Base-by-base conservation (phyloP, 345 rosid genomes). In the Rhodomyrtus tomentosa region DNA sequence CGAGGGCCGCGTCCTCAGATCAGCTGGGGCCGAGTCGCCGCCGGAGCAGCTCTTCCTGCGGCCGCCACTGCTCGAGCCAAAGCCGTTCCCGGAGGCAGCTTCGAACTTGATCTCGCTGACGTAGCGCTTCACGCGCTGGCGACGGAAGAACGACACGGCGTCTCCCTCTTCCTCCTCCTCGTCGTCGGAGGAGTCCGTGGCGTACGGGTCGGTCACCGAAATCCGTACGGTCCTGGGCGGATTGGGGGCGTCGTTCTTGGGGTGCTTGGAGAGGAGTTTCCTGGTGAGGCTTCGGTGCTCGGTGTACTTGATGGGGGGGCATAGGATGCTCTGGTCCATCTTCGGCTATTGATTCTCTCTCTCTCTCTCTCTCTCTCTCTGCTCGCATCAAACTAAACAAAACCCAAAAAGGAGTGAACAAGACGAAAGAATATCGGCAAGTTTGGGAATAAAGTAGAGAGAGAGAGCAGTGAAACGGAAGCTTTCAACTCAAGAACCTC, bases 121-220 rank as follows among this genome's bases (percentile, higher is more conserved):
- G 56, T 90, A 95, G 24, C 94, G 89, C 83, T 91, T 96, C 52
- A 94, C 94, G 50, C 98, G 85, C 32, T 84, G 93, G 27, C 95
- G 88, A 62, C 81, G 52, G 45, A 88, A 88, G 18, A 84, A 81
- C 24, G 81, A 21, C 21, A 11, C 82, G 51, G 82, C 29, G 32
- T 27, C 83, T 40, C 32, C 52, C 10, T n/a, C 80, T 62, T 88
- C 92, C 14, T 88, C 94, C 36, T 93, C 97, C 38, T 96, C 99
- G 4, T 94, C 99, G 58, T 98, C 92, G 58, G 98, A 95, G n/a
- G 99, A 95, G 85, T 96, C 99, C 0, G 99, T 96, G 10, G 99
- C 99, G 52, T 95, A 92, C 1, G 91, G 93, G 83, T 96, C 99
- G 4, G 92, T 91, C 1, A 91, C 85, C 7, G 89, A 90, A 54